These are phyloP conservation scores for Blastobotrys raffinosifermentans DNA, from an alignment of 1,139 yeast genomes.

Conservation along the genomic window DNA sequence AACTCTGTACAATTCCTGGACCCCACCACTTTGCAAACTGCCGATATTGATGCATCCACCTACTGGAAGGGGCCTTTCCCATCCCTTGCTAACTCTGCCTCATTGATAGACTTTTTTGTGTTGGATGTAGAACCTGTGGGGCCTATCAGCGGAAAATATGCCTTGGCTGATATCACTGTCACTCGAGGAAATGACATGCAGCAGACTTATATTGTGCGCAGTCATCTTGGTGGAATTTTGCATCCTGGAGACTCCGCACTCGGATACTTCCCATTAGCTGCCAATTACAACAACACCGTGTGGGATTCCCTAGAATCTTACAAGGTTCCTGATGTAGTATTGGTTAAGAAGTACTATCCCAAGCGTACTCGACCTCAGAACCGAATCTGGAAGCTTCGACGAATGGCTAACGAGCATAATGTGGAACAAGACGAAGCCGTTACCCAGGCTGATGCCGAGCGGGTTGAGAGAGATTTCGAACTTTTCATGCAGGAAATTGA, in stretches of 20 bases:
- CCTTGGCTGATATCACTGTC: constrained; percentile 84
- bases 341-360: constrained; percentile 86
- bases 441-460: constrained; percentile 82
- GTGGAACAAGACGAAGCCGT: constrained; percentile 66
- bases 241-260: constrained; percentile 95
- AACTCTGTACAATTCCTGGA: constrained; percentile 83
- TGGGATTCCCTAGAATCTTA: constrained; percentile 64
- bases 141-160: constrained; percentile 68
- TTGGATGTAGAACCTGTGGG: constrained; percentile 95
- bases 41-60: constrained; percentile 68
- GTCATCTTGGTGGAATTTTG: constrained; percentile 87
- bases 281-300: constrained; percentile 79
- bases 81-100: constrained; percentile 69
- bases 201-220: constrained; percentile 69
- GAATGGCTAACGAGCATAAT: constrained; percentile 94
- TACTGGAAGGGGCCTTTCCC: constrained; percentile 88
- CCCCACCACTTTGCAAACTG: constrained; percentile 71
- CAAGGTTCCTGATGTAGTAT: constrained; percentile 71
- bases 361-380: constrained; percentile 75
- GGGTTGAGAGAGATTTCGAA: constrained; percentile 94
- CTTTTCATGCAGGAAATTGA: constrained; percentile 93
- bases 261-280: constrained; percentile 79
- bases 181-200: constrained; percentile 84
- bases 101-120: constrained; percentile 81
- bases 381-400: constrained; percentile 92